Percentiles rank a stretch among this genome's conserved stretches.
Conservation (phyloP, 805 yeast species). For the Yamadazyma endophytica region DNA sequence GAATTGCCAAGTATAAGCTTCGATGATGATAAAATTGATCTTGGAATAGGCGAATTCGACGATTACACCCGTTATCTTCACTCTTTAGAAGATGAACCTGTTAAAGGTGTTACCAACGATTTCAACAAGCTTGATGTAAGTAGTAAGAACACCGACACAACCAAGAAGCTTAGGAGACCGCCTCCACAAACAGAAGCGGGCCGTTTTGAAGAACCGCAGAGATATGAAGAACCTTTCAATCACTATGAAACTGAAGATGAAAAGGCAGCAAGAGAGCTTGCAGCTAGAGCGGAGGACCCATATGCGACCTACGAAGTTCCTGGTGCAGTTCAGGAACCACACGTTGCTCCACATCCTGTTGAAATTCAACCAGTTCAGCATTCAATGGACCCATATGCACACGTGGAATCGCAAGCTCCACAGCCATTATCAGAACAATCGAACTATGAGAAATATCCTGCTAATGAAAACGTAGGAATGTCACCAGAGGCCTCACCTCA, state of each 20-base stretch:
- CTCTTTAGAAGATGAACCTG: too few relatives aligned
- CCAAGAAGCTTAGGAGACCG: neutral
- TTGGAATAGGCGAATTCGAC: slow-evolving; percentile 9
- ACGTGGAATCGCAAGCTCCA: too few relatives aligned
- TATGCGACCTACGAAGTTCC: slow-evolving; percentile 22
- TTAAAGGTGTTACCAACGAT: too few relatives aligned
- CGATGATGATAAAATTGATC: slow-evolving; percentile 14
- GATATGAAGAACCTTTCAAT: slow-evolving; percentile 22
- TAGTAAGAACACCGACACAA: neutral
- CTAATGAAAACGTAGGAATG: too few relatives aligned
- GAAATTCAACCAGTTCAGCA: too few relatives aligned
- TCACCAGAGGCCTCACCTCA: too few relatives aligned
- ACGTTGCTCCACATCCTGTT: too few relatives aligned
- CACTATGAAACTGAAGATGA: slow-evolving; percentile 19
- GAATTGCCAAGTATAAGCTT: slow-evolving; percentile 18
- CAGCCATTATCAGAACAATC: too few relatives aligned
- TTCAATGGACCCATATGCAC: too few relatives aligned
- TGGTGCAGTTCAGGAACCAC: slow-evolving; percentile 7
- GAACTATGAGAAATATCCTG: too few relatives aligned
- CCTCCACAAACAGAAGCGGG: neutral
- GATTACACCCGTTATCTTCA: slow-evolving; percentile 22
- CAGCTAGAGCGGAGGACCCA: slow-evolving; percentile 17
- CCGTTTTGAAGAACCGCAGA: too few relatives aligned
- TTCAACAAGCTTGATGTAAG: too few relatives aligned
- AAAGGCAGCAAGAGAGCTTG: slow-evolving; percentile 5